Evolutionary conservation across 495 filamentous ascomycete genomes (phyloP).

Genomic region (Cryomyces minteri): DNA sequence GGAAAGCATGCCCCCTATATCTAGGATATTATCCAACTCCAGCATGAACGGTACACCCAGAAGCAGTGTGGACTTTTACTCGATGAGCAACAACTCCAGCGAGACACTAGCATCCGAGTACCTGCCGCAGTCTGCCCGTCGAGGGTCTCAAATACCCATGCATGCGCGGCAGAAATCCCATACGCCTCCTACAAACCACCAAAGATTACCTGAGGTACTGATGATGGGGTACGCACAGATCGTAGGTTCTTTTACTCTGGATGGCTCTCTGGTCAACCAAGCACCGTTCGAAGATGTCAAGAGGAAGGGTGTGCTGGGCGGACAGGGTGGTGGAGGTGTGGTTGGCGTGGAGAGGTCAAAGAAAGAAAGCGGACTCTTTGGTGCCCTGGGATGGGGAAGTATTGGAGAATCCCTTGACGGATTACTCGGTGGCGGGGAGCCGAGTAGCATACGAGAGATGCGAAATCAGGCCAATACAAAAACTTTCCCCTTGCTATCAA

Average conservation of each 20-base stretch:
- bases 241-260: constrained; percentile 78
- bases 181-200: constrained; percentile 25
- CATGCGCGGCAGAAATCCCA: constrained; percentile 47
- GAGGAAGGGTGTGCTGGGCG: constrained; percentile 75
- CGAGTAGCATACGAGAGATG: constrained; percentile 90
- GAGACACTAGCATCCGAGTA: constrained; percentile 92
- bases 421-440: constrained; percentile 63
- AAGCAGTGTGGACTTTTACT: constrained; percentile 90
- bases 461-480: constrained; percentile 61
- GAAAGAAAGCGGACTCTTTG: constrained; percentile 61
- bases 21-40: constrained; percentile 54
- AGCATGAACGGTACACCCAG: constrained; percentile 52
- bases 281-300: constrained; percentile 90
- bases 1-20: constrained; percentile 30
- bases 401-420: constrained; percentile 80
- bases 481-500: constrained; percentile 75
- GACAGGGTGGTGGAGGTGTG: constrained; percentile 62
- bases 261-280: constrained; percentile 80
- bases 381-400: constrained; percentile 72
- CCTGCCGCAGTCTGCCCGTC: constrained; percentile 40
- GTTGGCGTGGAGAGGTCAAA: constrained; percentile 62
- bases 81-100: constrained; percentile 78
- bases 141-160: constrained; percentile 26
- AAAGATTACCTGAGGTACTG: constrained; percentile 46
- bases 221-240: constrained; percentile 98